Evolutionary conservation across 2,329 filamentous ascomycete genomes (phyloP), one percentile per base, ranked within the genome.

Genomic region (Arthroderma sp.): DNA sequence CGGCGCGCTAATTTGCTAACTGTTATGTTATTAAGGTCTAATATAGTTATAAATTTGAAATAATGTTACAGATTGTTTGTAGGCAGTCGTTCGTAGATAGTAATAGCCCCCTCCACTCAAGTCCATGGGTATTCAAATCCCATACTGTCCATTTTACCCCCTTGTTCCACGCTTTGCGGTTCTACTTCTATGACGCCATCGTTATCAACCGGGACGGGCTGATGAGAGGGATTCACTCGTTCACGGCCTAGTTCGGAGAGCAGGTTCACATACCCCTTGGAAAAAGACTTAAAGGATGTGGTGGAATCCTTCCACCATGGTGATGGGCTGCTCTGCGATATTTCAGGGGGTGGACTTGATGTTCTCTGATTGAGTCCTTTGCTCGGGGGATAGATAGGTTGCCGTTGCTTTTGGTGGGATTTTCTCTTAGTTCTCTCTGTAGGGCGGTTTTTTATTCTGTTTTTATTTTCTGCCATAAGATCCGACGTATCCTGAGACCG

Each of bases 241-340:
- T 57, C 57, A 33, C 52, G 56, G 28, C 48, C 46, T 2, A 58
- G 53, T 38, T 64, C 61, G 22, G 40, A 45, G 9, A 55, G 46
- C 15, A 62, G 50, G 15, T 62, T 60, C 38, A 57, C 54, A 41
- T 64, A 58, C 3, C 55, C 55, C 31, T 56, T 50, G 8, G 57
- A 59, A 57, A 61, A 67, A 5, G 46, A 47, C 47, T 65, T 66
- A 47, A 66, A 64, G 1, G 62, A 59, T 1, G 65, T 67, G 42
- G 61, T 57, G 1, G 53, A 54, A 36, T 57, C 52, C 30, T 62
- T 58, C 6, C 56, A 60, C 62, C 60, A 65, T 8, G 39, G 22
- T 32, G 41, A 36, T 22, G 15, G 15, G 15, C 15, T 22, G 15
- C 3, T 22, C 15, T 22, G 15, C 15, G 15, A 22, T 22, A 3